Conservation (phyloP, 768 basidiomycete species). For the Cystobasidium ongulense region DNA sequence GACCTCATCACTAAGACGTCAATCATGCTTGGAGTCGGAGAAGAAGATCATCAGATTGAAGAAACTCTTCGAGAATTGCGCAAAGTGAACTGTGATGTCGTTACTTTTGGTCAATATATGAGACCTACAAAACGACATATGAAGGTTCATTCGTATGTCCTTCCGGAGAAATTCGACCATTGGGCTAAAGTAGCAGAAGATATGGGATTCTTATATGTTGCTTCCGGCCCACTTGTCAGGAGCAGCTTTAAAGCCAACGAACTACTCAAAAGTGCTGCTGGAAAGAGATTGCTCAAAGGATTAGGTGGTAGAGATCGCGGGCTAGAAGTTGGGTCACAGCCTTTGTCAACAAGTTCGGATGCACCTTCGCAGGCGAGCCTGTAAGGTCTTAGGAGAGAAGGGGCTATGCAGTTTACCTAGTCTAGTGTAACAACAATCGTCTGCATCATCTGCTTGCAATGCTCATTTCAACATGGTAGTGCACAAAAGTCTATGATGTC, state of each 20-base stretch:
- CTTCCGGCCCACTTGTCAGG: slow-evolving; percentile 88
- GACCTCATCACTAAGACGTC: slow-evolving; percentile 81
- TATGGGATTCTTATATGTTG: slow-evolving; percentile 94
- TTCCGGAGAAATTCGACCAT: slow-evolving; percentile 80
- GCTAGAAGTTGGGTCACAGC: slow-evolving; percentile 2
- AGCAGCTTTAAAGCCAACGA: slow-evolving; percentile 85
- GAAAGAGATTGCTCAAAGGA: slow-evolving; percentile 31
- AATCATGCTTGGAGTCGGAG: slow-evolving; percentile 96
- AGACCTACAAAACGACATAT: slow-evolving; percentile 96
- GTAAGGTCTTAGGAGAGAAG: not conserved
- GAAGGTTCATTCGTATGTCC: slow-evolving; percentile 96
- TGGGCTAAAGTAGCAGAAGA: slow-evolving; percentile 86
- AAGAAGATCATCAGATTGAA: slow-evolving; percentile 70
- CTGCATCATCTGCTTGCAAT: not conserved
- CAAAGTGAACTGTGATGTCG: slow-evolving; percentile 81
- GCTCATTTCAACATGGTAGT: not conserved
- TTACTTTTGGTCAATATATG: slow-evolving; percentile 99
- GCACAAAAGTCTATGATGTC: not conserved
- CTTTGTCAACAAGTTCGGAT: not conserved
- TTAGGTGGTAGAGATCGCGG: slow-evolving; percentile 20
- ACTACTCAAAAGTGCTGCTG: slow-evolving; percentile 35
- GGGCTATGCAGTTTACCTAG: not conserved
- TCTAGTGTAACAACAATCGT: not conserved
- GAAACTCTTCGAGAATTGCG: slow-evolving; percentile 79
- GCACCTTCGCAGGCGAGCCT: not conserved